Conservation (phyloP, 192 early-diverging fungal genomes). For the Gaertneriomyces sp. region DNA sequence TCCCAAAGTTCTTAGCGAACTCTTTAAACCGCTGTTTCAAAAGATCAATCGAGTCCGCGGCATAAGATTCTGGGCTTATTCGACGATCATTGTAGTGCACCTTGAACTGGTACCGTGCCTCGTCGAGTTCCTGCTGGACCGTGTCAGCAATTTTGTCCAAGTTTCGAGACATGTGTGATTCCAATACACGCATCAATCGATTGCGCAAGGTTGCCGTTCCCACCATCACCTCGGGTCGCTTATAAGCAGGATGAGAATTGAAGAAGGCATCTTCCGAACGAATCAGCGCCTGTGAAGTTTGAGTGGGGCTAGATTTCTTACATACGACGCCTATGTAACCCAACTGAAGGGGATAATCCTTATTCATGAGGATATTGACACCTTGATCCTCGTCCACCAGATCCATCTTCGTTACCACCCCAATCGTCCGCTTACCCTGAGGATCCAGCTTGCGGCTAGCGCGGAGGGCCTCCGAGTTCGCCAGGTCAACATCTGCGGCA, state of each 20-base stretch:
- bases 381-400: conserved; percentile 78
- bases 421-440: conserved; percentile 89
- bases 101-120: conserved; percentile 96
- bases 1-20: conserved; percentile 88
- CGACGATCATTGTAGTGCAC: conserved; percentile 97
- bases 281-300: conserved; percentile 36
- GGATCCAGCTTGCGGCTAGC: conserved; percentile 96
- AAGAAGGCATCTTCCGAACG: conserved; percentile 62
- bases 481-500: conserved; percentile 94
- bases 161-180: conserved; percentile 84
- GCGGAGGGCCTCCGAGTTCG: conserved; percentile 96
- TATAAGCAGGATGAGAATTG: conserved; percentile 52
- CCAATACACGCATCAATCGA: conserved; percentile 84
- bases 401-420: conserved; percentile 98
- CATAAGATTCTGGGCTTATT: conserved; percentile 93
- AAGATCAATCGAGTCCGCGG: conserved; percentile 87
- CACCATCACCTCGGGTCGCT: conserved; percentile 67
- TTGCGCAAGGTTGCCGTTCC: conserved; percentile 83
- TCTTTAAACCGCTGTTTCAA: conserved; percentile 94
- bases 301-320: conserved; percentile 47
- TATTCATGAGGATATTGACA: conserved; percentile 76
- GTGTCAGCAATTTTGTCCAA: conserved; percentile 82
- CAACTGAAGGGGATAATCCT: conserved; percentile 88
- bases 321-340: conserved; percentile 97
- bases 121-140: conserved; percentile 92